phyloP scores from a whole-genome alignment of 2,329 filamentous ascomycete genomes.

The Geosmithia putterillii region DNA sequence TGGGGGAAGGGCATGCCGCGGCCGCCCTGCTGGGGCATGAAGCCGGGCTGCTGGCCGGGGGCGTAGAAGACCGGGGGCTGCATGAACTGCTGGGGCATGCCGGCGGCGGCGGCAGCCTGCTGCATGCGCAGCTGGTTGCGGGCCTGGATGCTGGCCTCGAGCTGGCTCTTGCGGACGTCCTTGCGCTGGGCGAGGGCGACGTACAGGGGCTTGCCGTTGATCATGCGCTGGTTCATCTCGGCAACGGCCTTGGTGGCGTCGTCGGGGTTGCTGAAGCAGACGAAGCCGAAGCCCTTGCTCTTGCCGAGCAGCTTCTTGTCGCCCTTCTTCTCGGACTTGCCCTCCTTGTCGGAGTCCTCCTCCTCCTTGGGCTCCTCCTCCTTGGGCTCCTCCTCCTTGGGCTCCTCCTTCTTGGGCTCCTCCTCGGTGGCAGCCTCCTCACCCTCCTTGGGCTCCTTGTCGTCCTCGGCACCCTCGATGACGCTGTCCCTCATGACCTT shows the following conservation, averaged over 20 bases:
- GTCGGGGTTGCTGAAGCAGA: slow-evolving; percentile 99
- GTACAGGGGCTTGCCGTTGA: slow-evolving; percentile 92
- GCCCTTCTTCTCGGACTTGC: slow-evolving; percentile 49
- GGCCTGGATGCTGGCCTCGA: slow-evolving; percentile 98
- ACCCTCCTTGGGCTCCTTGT: slow-evolving; percentile 38
- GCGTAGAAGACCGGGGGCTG: slow-evolving; percentile 87
- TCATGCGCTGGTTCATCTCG: slow-evolving; percentile 99
- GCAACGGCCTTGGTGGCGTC: slow-evolving; percentile 98
- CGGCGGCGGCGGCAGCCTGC: slow-evolving; percentile 83
- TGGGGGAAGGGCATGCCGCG: slow-evolving; percentile 58
- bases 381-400: slow-evolving; percentile 20
- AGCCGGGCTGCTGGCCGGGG: slow-evolving; percentile 64
- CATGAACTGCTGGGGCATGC: slow-evolving; percentile 81
- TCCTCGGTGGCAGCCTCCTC: slow-evolving; percentile 11
- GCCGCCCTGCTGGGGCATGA: slow-evolving; percentile 48
- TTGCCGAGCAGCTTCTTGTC: slow-evolving; percentile 63
- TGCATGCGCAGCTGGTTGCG: slow-evolving; percentile 98
- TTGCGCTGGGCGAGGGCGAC: slow-evolving; percentile 98
- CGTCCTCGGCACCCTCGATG: slow-evolving; percentile 41
- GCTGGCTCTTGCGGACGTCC: slow-evolving; percentile 98
- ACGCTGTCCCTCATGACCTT: slow-evolving; percentile 94
- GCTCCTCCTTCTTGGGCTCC: slow-evolving; percentile 23
- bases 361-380: slow-evolving; percentile 36
- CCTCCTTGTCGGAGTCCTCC: slow-evolving; percentile 36
- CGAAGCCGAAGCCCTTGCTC: slow-evolving; percentile 99